Percentiles rank a stretch among this genome's conserved stretches.
Evolutionary conservation across 1,284 basidiomycete species (phyloP).

Genomic region (Marasmius fiardii): DNA sequence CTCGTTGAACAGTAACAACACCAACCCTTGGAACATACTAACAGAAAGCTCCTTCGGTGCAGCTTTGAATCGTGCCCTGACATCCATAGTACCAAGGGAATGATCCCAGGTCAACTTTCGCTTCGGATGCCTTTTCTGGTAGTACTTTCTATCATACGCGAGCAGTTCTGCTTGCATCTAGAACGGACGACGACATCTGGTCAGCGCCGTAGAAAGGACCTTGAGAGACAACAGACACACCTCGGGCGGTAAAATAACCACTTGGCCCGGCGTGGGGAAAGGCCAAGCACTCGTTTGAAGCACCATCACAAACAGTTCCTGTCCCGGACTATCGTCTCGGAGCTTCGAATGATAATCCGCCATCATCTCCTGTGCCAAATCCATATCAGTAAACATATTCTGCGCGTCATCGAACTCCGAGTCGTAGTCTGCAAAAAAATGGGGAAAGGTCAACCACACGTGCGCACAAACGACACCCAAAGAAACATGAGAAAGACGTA

Average conservation of each 20-base stretch:
- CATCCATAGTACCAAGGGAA: slow-evolving; percentile 72
- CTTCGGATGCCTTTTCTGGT: slow-evolving; percentile 72
- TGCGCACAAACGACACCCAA: neutral
- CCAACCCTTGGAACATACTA: slow-evolving; percentile 85
- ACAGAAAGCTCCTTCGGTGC: slow-evolving; percentile 88
- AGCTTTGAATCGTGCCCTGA: slow-evolving; percentile 67
- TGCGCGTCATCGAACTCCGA: slow-evolving; percentile 86
- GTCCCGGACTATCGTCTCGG: slow-evolving; percentile 26
- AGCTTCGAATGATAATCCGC: slow-evolving; percentile 49
- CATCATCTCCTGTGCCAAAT: slow-evolving; percentile 70
- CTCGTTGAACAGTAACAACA: slow-evolving; percentile 91
- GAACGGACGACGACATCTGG: neutral
- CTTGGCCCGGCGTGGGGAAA: slow-evolving; percentile 49
- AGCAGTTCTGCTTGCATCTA: slow-evolving; percentile 72
- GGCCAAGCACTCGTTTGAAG: slow-evolving; percentile 79
- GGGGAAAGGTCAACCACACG: neutral
- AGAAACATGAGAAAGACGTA: slow-evolving; percentile 33
- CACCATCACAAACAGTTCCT: slow-evolving; percentile 58
- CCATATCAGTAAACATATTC: slow-evolving; percentile 88
- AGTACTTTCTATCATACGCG: slow-evolving; percentile 58
- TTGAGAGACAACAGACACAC: slow-evolving; percentile 35
- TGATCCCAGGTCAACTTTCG: slow-evolving; percentile 82
- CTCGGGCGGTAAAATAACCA: slow-evolving; percentile 47
- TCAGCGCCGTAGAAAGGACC: neutral
- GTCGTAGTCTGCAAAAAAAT: slow-evolving; percentile 63